These are phyloP conservation scores for Phytophthora fragariae DNA, from an alignment of 352 stramenopile species.

Conservation along the genomic window DNA sequence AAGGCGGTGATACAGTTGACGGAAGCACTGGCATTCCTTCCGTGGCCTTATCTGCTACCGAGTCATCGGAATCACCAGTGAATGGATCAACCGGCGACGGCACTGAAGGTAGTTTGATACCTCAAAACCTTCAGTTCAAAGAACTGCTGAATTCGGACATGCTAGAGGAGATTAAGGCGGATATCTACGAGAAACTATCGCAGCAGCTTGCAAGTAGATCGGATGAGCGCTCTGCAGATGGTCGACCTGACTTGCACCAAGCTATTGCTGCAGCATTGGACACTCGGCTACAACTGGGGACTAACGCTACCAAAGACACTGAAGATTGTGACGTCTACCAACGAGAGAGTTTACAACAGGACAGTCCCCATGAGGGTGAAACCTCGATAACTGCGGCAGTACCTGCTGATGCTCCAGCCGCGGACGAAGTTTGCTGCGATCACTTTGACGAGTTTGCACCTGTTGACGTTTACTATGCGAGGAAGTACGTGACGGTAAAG, in stretches of 20 bases:
- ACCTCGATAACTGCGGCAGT: background rate
- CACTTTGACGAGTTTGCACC: slow-evolving; percentile 60
- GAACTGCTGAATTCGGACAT: slow-evolving; percentile 59
- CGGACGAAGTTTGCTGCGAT: slow-evolving; percentile 49
- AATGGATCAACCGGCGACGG: slow-evolving; percentile 7
- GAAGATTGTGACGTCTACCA: slow-evolving; percentile 1
- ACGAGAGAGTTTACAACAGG: background rate
- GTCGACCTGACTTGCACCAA: slow-evolving; percentile 50
- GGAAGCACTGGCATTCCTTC: slow-evolving; percentile 3
- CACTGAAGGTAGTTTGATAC: slow-evolving; percentile 6
- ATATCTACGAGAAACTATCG: slow-evolving; percentile 66
- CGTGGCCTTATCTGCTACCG: slow-evolving; percentile 6
- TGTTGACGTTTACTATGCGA: slow-evolving; percentile 51
- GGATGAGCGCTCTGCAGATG: slow-evolving; percentile 9
- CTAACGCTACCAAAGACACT: slow-evolving; percentile 30
- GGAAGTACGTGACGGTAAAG: slow-evolving; percentile 57
- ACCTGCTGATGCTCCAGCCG: background rate
- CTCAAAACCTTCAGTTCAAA: slow-evolving; percentile 54
- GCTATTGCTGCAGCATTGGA: slow-evolving; percentile 60
- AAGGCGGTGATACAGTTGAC: background rate
- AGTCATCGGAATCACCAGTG: slow-evolving; percentile 2
- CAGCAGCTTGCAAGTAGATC: slow-evolving; percentile 36
- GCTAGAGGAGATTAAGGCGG: slow-evolving; percentile 67
- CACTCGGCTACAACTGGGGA: slow-evolving; percentile 53
- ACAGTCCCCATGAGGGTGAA: slow-evolving; percentile 5